These are phyloP conservation scores for Setaria italica DNA, from an alignment of 202 grass and related monocot genomes.

Conservation along the genomic window DNA sequence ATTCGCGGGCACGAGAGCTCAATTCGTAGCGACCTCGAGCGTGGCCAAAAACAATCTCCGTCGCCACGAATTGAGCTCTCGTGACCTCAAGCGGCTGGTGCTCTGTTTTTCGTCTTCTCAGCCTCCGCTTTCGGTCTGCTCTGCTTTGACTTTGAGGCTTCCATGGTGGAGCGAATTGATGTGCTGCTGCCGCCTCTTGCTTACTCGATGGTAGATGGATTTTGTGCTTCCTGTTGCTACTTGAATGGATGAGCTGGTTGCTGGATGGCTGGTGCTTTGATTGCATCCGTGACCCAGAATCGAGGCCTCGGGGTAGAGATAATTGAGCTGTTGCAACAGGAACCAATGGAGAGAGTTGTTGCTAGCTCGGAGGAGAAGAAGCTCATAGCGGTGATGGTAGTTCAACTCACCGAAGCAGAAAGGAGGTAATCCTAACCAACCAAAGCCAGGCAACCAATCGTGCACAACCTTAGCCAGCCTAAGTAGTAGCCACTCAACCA, in stretches of 20 bases:
- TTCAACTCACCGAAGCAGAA: not conserved
- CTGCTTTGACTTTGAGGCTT: too few relatives aligned
- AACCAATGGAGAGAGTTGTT: not conserved
- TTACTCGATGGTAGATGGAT: too few relatives aligned
- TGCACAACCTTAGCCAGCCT: not conserved
- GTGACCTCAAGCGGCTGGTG: too few relatives aligned
- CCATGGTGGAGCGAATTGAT: too few relatives aligned
- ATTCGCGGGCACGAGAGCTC: too few relatives aligned
- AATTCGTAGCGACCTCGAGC: too few relatives aligned
- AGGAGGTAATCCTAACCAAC: not conserved
- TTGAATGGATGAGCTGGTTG: not conserved
- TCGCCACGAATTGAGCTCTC: too few relatives aligned
- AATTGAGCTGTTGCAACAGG: not conserved
- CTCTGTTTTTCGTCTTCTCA: too few relatives aligned
- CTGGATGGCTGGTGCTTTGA: not conserved
- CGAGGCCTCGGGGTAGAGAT: not conserved
- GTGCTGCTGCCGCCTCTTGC: too few relatives aligned
- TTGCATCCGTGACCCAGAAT: not conserved
- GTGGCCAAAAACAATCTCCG: too few relatives aligned
- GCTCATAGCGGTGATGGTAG: not conserved
- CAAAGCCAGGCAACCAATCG: not conserved
- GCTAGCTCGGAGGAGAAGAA: not conserved
- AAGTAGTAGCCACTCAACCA: not conserved
- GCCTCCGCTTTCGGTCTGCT: too few relatives aligned
- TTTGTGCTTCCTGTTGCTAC: too few relatives aligned